Conservation (phyloP, 805 yeast species). For the Schizosaccharomyces pombe region DNA sequence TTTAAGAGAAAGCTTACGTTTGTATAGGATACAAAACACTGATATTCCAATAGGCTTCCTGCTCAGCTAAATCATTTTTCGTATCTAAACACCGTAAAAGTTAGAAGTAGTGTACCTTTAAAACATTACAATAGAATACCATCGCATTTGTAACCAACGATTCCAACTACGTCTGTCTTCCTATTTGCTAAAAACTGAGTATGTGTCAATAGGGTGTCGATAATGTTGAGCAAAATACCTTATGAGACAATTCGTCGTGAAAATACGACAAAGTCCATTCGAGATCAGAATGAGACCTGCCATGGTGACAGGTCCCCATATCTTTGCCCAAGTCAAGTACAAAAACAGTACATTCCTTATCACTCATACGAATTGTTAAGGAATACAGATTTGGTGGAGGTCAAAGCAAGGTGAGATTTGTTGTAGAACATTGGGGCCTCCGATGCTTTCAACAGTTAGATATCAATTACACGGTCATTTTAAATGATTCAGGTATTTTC, state of each 20-base stretch:
- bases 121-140: constrained; percentile 5
- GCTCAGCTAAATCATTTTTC: constrained; percentile 1
- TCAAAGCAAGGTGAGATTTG: too few species aligned
- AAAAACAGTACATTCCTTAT: constrained; percentile 20
- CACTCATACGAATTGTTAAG: not conserved
- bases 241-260: constrained; percentile 18
- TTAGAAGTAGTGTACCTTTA: not conserved
- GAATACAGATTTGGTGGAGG: too few species aligned
- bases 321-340: constrained; percentile 26
- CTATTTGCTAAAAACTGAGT: constrained; percentile 11
- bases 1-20: not conserved
- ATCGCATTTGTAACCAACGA: constrained; percentile 11
- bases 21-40: constrained; percentile 6
- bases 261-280: constrained; percentile 18
- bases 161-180: constrained; percentile 14
- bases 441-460: too few species aligned
- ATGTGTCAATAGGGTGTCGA: too few species aligned
- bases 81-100: not conserved
- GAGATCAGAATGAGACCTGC: constrained; percentile 6
- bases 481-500: too few species aligned
- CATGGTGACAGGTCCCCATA: constrained; percentile 11
- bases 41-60: constrained; percentile 8
- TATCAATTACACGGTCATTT: too few species aligned
- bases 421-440: too few species aligned
- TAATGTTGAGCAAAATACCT: constrained; percentile 7